Base-by-base conservation (phyloP, 495 filamentous ascomycete species). In the Chaetomium tenue region DNA sequence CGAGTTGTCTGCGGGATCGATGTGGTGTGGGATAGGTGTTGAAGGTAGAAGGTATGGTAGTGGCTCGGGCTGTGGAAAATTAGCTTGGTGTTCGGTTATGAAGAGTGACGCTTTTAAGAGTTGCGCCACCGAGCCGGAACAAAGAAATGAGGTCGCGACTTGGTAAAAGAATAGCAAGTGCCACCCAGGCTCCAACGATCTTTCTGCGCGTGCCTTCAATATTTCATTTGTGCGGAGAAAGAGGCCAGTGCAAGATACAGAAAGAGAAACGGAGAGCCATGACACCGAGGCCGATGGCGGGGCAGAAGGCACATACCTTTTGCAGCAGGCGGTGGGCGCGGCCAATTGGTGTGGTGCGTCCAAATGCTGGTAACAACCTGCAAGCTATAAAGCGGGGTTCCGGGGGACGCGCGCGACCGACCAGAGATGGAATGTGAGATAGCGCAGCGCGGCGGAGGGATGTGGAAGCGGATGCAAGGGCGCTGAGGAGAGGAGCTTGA, bases 281-380 rank as follows among this genome's bases (percentile, higher is more conserved):
- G 37, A 59, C 57, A 39, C 48, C 63, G 44, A 57, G 63, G 58
- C 53, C 39, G 63, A 46, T 42, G 56, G 66, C 56, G 52, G 58
- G 58, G 65, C 65, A 64, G 61, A 63, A 68, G 73, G 70, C 70
- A 72, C 72, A 65, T 74, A 72, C 72, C 57, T 59, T 61, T 71
- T 71, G 63, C 65, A 66, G 68, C 28, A 64, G 63, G 64, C 56
- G 52, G 69, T 63, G 63, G 63, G 40, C 44, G 58, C 64, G 68
- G 63, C 70, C 68, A 72, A 74, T 71, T 64, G 71, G 52, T 64
- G 65, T 53, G 57, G 60, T 46, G 44, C 56, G 56, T 56, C 55
- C 65, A 28, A 52, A 30, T 30, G 28, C 33, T 37, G 9, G 33
- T 12, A 37, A 11, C 33, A 37, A 37, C 33, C 33, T 37, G 33